Evolutionary conservation across 148 eudicot species (phyloP).

Genomic region (Camellia granthamiana): DNA sequence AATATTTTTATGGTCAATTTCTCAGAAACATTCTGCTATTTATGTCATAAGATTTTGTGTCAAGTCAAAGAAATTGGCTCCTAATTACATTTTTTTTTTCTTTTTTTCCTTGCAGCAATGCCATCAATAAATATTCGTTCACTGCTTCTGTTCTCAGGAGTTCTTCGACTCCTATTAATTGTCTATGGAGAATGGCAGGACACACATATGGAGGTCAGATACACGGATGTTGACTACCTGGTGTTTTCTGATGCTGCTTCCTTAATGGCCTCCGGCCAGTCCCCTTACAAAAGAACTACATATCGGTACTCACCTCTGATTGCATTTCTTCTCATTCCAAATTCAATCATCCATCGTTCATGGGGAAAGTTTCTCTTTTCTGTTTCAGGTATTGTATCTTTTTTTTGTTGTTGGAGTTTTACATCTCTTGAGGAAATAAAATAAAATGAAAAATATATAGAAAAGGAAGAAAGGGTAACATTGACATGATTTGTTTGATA

Average conservation of each 20-base stretch:
- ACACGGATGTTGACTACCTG: conserved; percentile 87
- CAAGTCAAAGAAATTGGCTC: background rate
- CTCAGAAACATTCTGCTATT: too few relatives aligned
- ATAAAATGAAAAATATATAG: too few relatives aligned
- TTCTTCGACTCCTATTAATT: conserved; percentile 62
- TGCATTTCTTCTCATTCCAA: conserved; percentile 77
- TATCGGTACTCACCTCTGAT: conserved; percentile 92
- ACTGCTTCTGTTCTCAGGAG: conserved; percentile 58
- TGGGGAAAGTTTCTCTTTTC: conserved; percentile 94
- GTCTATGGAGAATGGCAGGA: conserved; percentile 98
- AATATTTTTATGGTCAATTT: too few relatives aligned
- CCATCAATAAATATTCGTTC: conserved; percentile 46
- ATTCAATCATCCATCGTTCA: conserved; percentile 62
- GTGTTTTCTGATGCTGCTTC: conserved; percentile 95
- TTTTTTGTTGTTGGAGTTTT: conserved; percentile 6
- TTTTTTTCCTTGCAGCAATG: conserved; percentile 24
- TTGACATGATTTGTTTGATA: background rate
- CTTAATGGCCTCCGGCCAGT: conserved; percentile 60
- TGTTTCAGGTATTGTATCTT: conserved; percentile 61
- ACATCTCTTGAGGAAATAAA: background rate
- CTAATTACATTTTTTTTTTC: background rate
- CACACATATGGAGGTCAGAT: conserved; percentile 85
- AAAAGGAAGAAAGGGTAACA: too few relatives aligned
- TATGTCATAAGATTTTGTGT: too few relatives aligned
- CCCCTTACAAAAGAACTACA: conserved; percentile 84